Conservation (phyloP, 805 yeast genomes). For the Diddensiella caesifluorescens region DNA sequence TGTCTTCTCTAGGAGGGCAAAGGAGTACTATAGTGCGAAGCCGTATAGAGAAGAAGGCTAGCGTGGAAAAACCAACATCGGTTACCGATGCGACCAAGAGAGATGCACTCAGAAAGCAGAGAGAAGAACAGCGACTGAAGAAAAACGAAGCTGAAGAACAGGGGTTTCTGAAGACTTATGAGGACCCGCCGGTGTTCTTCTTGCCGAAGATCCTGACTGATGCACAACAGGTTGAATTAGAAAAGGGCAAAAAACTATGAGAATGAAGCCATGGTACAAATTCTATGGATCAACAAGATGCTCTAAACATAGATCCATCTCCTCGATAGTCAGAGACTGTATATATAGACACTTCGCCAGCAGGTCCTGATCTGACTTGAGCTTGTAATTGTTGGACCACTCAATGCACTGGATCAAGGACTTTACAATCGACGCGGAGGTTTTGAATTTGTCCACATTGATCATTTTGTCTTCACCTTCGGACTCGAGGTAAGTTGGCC, state of each 20-base stretch:
- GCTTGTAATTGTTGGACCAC: slow-evolving; percentile 68
- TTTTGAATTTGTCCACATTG: slow-evolving; percentile 72
- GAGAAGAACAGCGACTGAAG: slow-evolving; percentile 12
- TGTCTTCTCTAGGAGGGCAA: slow-evolving; percentile 14
- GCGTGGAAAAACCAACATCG: neutral
- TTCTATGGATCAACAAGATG: slow-evolving; percentile 8
- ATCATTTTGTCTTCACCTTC: slow-evolving; percentile 35
- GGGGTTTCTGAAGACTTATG: slow-evolving; percentile 10
- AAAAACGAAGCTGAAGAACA: slow-evolving; percentile 7
- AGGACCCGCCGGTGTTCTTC: slow-evolving; percentile 13
- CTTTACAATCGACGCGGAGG: slow-evolving; percentile 71
- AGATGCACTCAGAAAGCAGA: slow-evolving; percentile 2
- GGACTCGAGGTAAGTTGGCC: slow-evolving; percentile 43
- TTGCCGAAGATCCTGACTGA: slow-evolving; percentile 15
- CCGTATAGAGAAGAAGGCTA: neutral
- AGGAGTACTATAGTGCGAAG: neutral
- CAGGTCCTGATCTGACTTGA: slow-evolving; percentile 54
- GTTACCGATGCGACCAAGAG: neutral
- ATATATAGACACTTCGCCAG: slow-evolving; percentile 81
- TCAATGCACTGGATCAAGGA: slow-evolving; percentile 75
- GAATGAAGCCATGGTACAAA: neutral
- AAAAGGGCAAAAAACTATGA: neutral
- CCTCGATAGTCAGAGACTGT: slow-evolving; percentile 31
- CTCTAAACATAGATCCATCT: slow-evolving; percentile 25
- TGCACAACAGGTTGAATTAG: slow-evolving; percentile 8